phyloP scores from a whole-genome alignment of 345 rosid genomes.

The Boechera stricta region DNA sequence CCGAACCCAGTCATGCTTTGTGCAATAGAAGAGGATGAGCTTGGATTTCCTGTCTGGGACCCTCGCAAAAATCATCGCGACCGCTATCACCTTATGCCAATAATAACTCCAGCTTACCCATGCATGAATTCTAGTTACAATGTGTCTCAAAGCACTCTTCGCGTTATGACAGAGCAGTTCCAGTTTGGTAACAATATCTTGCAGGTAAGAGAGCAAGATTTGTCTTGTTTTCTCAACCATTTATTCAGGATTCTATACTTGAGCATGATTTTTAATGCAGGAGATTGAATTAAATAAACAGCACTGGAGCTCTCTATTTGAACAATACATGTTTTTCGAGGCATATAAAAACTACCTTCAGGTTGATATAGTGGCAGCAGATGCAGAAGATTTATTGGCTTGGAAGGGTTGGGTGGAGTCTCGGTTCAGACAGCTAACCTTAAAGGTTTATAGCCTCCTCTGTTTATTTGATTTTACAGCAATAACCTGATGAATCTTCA shows the following conservation, averaged over 20 bases:
- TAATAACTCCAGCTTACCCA: conserved; percentile 84
- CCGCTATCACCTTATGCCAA: conserved; percentile 72
- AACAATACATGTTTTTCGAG: conserved; percentile 73
- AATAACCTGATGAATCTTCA: background rate
- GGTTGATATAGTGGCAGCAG: conserved; percentile 66
- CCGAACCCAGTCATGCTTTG: conserved; percentile 87
- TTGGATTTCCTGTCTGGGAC: conserved; percentile 75
- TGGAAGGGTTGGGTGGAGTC: conserved; percentile 93
- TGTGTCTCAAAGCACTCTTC: conserved; percentile 73
- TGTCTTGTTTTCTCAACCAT: background rate
- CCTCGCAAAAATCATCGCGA: conserved; percentile 73
- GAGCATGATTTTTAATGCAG: conserved; percentile 41
- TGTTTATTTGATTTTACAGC: conserved; percentile 15
- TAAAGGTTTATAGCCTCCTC: conserved; percentile 52
- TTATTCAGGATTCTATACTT: conserved; percentile 4
- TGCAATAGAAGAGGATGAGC: conserved; percentile 67
- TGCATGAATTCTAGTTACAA: conserved; percentile 87
- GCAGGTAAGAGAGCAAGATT: conserved; percentile 51
- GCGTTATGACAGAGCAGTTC: conserved; percentile 78
- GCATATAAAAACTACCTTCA: conserved; percentile 75
- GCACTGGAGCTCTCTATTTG: conserved; percentile 67
- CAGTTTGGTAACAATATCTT: conserved; percentile 61
- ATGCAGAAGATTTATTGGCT: conserved; percentile 62
- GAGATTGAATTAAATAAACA: conserved; percentile 67
- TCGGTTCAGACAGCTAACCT: conserved; percentile 72